Percentiles rank a stretch among this genome's conserved stretches.
These are phyloP conservation scores for Penicillium salamii DNA, from an alignment of 495 filamentous ascomycete species.

Conservation along the genomic window DNA sequence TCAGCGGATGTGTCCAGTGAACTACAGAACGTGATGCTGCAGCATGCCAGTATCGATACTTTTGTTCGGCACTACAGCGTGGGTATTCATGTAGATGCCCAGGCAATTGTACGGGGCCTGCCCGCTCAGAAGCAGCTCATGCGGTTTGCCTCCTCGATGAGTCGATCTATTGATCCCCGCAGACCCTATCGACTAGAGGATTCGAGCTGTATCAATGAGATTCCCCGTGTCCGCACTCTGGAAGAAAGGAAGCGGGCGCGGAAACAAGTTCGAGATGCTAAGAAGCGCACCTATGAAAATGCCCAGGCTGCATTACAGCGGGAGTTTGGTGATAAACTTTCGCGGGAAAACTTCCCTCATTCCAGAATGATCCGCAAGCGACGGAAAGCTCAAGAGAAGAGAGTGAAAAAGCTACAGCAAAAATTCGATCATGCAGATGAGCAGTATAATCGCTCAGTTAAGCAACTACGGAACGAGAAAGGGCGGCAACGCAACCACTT, in stretches of 20 bases:
- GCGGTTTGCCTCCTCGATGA: conserved; percentile 30
- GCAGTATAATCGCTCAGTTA: conserved; percentile 11
- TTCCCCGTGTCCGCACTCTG: conserved; percentile 10
- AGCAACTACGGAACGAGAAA: conserved; percentile 22
- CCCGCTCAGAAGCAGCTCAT: conserved; percentile 30
- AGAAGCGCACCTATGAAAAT: conserved; percentile 14
- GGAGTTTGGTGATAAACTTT: conserved; percentile 10
- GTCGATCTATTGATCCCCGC: conserved; percentile 33
- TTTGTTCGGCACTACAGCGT: conserved; percentile 37
- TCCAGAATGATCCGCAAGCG: not conserved
- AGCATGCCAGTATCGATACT: conserved; percentile 33
- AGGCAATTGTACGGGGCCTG: conserved; percentile 30
- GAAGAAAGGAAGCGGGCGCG: conserved; percentile 7
- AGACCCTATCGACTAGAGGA: conserved; percentile 22
- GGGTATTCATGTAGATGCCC: conserved; percentile 30
- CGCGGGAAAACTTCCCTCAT: not conserved
- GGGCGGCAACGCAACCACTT: conserved; percentile 18
- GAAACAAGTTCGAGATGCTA: conserved; percentile 10
- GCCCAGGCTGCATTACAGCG: conserved; percentile 5
- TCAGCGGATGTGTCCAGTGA: conserved; percentile 36
- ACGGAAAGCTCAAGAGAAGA: conserved; percentile 5
- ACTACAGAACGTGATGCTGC: conserved; percentile 38
- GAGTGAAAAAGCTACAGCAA: conserved; percentile 3
- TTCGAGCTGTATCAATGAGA: conserved; percentile 18
- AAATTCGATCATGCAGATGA: conserved; percentile 18